These are phyloP conservation scores for Pisolithus albus DNA, from an alignment of 768 basidiomycete species.

Conservation along the genomic window DNA sequence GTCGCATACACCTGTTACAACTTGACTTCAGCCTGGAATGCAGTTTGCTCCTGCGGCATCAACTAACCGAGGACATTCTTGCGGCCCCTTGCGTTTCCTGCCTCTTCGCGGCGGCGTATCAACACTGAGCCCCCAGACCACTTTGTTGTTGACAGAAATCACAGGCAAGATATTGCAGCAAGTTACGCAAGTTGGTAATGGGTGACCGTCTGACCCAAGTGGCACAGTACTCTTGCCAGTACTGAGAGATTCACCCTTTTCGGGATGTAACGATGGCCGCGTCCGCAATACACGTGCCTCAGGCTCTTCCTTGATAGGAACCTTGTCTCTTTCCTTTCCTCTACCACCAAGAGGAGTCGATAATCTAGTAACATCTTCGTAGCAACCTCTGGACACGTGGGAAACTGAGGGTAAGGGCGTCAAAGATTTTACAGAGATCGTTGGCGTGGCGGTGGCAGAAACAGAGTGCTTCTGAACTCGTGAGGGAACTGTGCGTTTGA, in stretches of 20 bases:
- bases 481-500: conserved; percentile 54
- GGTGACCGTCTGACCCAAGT: conserved; percentile 58
- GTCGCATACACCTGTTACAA: conserved; percentile 62
- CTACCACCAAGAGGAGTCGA: conserved; percentile 26
- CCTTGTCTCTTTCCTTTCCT: conserved; percentile 37
- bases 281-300: conserved; percentile 47
- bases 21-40: conserved; percentile 9
- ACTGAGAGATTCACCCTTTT: conserved; percentile 31
- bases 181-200: conserved; percentile 63
- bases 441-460: conserved; percentile 35
- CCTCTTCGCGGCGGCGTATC: conserved; percentile 39
- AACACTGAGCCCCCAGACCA: conserved; percentile 64
- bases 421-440: conserved; percentile 38
- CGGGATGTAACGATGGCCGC: conserved; percentile 35
- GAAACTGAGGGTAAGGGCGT: conserved; percentile 24
- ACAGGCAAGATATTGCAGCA: conserved; percentile 68
- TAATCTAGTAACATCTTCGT: conserved; percentile 26
- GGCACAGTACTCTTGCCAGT: conserved; percentile 39
- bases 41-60: conserved; percentile 17
- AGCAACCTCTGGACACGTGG: conserved; percentile 22
- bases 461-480: conserved; percentile 46
- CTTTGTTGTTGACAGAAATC: conserved; percentile 66
- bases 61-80: conserved; percentile 68
- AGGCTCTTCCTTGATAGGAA: conserved; percentile 40
- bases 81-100: conserved; percentile 54